Percentiles rank a stretch among this genome's conserved stretches.
These are phyloP conservation scores for Mortierella polycephala DNA, from an alignment of 371 early-diverging fungal genomes.

Conservation along the genomic window DNA sequence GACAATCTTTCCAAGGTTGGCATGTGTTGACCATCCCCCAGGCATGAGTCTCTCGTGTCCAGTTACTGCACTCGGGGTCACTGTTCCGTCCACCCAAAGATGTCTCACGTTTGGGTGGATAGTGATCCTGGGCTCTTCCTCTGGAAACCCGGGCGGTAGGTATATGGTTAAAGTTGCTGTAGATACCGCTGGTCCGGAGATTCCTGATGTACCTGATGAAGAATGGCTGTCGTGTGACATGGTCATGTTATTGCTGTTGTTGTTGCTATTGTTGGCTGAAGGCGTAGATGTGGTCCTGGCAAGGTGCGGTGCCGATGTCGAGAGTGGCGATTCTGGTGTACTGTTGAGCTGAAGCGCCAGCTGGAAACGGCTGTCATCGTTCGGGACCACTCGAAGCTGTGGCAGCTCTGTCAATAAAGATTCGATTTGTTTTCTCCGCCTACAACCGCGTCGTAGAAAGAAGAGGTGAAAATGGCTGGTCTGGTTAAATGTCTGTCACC, in stretches of 20 bases:
- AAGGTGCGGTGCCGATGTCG: slow-evolving; percentile 25
- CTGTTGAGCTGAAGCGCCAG: slow-evolving; percentile 27
- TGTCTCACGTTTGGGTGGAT: slow-evolving; percentile 66
- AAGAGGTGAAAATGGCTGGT: background rate
- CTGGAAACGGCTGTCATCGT: slow-evolving; percentile 46
- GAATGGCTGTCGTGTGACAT: slow-evolving; percentile 6
- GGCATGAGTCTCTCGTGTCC: slow-evolving; percentile 56
- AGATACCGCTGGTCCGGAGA: slow-evolving; percentile 4
- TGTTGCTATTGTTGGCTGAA: slow-evolving; percentile 1
- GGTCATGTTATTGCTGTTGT: background rate
- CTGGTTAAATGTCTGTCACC: too few species aligned
- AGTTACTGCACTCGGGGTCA: slow-evolving; percentile 58
- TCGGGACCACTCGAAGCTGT: slow-evolving; percentile 18
- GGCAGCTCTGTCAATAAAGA: slow-evolving; percentile 35
- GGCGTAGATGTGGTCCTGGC: slow-evolving; percentile 25
- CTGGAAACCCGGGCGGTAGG: slow-evolving; percentile 63
- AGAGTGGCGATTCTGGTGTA: slow-evolving; percentile 23
- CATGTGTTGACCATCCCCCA: slow-evolving; percentile 49
- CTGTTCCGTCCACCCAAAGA: slow-evolving; percentile 62
- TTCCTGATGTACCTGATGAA: slow-evolving; percentile 2
- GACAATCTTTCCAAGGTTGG: slow-evolving; percentile 62
- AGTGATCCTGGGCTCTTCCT: slow-evolving; percentile 68
- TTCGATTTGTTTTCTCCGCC: slow-evolving; percentile 45
- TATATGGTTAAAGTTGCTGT: slow-evolving; percentile 33
- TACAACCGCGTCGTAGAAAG: slow-evolving; percentile 1